These are phyloP conservation scores for Pugionium cornutum DNA, from an alignment of 345 rosid genomes.

Conservation along the genomic window DNA sequence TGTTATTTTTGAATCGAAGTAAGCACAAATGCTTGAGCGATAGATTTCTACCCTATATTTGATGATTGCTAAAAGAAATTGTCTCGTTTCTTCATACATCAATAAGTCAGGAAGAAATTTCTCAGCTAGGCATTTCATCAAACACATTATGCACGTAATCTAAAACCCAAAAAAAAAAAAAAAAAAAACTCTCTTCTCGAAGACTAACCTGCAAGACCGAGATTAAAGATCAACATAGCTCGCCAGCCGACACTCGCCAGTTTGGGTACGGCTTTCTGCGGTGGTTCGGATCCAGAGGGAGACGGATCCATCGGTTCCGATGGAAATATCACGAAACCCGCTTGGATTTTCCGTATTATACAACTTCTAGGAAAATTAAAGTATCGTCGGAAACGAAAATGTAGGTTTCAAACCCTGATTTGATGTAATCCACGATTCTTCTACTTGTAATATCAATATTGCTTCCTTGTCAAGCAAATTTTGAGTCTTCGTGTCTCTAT, in stretches of 20 bases:
- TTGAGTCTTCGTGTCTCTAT: conserved; percentile 1
- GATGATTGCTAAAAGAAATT: neutral
- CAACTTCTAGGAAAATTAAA: conserved; percentile 10
- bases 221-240: conserved; percentile 59
- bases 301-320: conserved; percentile 47
- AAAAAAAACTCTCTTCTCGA: neutral
- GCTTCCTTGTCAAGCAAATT: conserved; percentile 26
- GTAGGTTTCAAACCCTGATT: conserved; percentile 25
- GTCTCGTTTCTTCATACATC: neutral
- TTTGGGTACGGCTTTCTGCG: conserved; percentile 39
- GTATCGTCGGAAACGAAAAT: conserved; percentile 7
- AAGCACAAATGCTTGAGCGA: neutral
- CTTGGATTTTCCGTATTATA: conserved; percentile 28
- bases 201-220: conserved; percentile 69
- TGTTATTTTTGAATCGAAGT: neutral
- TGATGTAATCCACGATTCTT: conserved; percentile 3
- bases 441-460: conserved; percentile 16
- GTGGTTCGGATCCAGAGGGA: conserved; percentile 35
- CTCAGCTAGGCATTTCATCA: conserved; percentile 42
- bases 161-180: neutral
- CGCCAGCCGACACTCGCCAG: conserved; percentile 63
- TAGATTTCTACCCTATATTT: neutral
- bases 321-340: conserved; percentile 3
- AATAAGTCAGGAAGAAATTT: neutral
- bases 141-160: conserved; percentile 40